phyloP scores from a whole-genome alignment of 257 asterid genomes.

The Cruciata laevipes region DNA sequence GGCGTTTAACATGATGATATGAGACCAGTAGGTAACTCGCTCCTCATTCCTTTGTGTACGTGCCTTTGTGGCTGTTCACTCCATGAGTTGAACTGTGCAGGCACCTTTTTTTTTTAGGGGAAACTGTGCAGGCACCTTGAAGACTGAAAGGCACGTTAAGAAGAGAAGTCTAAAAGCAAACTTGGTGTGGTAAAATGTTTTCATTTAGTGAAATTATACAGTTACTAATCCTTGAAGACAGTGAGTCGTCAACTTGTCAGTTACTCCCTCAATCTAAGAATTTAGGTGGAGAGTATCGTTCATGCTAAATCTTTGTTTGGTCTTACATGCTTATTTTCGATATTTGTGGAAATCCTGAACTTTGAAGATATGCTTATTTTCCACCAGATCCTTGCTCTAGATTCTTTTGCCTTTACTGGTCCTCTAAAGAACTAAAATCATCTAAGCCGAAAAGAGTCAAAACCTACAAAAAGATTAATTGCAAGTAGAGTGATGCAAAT shows the following conservation, averaged over 20 bases:
- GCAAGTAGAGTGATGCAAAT: neutral
- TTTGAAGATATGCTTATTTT: neutral
- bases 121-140: constrained; percentile 22
- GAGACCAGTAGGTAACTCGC: constrained; percentile 22
- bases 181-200: neutral
- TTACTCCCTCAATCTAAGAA: neutral
- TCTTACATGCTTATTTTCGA: neutral
- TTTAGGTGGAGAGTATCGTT: neutral
- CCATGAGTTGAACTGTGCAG: constrained; percentile 23
- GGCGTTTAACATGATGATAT: constrained; percentile 30
- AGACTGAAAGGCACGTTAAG: constrained; percentile 16
- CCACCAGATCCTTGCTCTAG: neutral
- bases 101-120: no score
- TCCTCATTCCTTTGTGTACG: constrained; percentile 16
- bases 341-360: neutral
- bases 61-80: constrained; percentile 19
- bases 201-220: constrained; percentile 5
- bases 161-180: constrained; percentile 12
- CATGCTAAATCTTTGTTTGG: no score
- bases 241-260: neutral
- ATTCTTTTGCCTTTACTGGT: no score
- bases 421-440: neutral
- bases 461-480: no score
- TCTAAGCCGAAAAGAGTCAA: neutral
- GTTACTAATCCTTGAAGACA: neutral